Base-by-base conservation (phyloP, 2,329 filamentous ascomycete species). In the Parastagonospora nodorum region DNA sequence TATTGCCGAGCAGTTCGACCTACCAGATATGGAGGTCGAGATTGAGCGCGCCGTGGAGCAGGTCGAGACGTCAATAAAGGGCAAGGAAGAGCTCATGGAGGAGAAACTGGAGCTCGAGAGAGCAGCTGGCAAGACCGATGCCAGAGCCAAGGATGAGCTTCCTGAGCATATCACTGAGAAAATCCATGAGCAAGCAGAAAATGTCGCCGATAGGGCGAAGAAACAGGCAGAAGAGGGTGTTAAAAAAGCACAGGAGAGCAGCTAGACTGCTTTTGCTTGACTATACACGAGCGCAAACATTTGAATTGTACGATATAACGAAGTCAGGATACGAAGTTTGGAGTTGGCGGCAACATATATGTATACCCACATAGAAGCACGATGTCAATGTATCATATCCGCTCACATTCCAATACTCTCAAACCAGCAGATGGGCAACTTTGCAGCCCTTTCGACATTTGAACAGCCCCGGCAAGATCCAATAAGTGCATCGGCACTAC, bases 21-120 rank as follows among this genome's bases (percentile, higher is more conserved):
- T 81, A 19, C 77, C 79, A 1, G 79, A 80, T 45, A 79, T 82
- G 77, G 76, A 80, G 54, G 72, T 80, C n/a, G 79, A 82, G 63
- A 79, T 82, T 47, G 79, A 82, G 67, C 67, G 79, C 9, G 79
- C 79, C 6, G 78, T 81, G 0, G 77, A 79, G 65, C 79, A 82
- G 58, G 78, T 81, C 1, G 75, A 80, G 58, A 68, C 69, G 19
- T 66, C 64, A 1, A 76, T 80, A 41, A 75, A 78, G 48, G 67
- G 64, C 2, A 72, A 69, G 42, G 69, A 73, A 40, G 62, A 71
- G 54, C 48, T 73, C 14, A 55, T 66, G 14, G 61, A 72, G 50
- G 71, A 75, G 56, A 74, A 74, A 53, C 45, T 67, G 2, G 69
- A 75, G 51, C 61, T 72, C 10, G 72, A 74, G 46, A 64, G 60